Conservation (phyloP, 441 rosid genomes). For the Adansonia rubrostipa region DNA sequence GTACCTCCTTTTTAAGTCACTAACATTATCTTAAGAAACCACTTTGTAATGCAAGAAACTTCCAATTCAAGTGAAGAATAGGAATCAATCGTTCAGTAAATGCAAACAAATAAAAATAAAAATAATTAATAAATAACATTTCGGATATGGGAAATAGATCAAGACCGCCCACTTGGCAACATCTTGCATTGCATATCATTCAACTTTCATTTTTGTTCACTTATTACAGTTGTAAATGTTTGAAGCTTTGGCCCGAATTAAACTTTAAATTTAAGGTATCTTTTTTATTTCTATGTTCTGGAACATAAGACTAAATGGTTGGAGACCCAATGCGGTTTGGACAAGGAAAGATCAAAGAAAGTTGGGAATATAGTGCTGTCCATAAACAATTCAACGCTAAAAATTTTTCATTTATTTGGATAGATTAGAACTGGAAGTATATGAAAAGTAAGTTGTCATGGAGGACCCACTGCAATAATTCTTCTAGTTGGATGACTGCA, state of each 20-base stretch:
- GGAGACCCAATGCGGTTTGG: no score
- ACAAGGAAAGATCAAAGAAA: background rate
- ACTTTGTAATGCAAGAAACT: conserved; percentile 42
- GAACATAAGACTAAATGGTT: background rate
- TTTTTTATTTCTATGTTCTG: no score
- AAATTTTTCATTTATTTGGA: background rate
- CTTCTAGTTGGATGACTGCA: background rate
- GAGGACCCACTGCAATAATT: background rate
- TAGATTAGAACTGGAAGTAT: background rate
- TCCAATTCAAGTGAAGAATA: conserved; percentile 34
- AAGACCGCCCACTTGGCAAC: background rate
- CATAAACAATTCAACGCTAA: background rate
- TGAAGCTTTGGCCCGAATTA: no score
- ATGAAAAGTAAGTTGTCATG: no score
- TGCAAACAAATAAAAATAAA: background rate
- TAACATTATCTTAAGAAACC: conserved; percentile 39
- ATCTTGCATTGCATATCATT: no score
- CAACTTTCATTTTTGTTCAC: no score
- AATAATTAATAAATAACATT: no score
- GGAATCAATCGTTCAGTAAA: conserved; percentile 22
- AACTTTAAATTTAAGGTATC: no score
- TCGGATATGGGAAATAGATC: no score
- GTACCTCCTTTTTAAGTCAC: conserved; percentile 33
- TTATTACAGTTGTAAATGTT: no score
- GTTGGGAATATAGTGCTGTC: background rate